A percentile compares a stretch with the other conserved stretches of the same genome.
Conservation (phyloP, 2,329 filamentous ascomycete genomes). For the Claviceps sp. region DNA sequence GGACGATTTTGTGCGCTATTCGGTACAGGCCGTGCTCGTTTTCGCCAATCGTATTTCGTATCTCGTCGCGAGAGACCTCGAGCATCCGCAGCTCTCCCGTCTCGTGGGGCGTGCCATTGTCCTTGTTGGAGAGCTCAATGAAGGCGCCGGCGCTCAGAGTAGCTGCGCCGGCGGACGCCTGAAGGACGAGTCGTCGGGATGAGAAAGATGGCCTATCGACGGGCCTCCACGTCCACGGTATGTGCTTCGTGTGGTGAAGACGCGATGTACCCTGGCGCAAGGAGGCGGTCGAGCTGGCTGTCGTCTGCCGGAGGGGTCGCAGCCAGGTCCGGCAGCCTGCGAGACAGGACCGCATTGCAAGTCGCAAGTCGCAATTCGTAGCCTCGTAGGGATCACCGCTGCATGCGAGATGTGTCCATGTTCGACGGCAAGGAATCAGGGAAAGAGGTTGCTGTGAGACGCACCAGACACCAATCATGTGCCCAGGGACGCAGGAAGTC, state of each 20-base stretch:
- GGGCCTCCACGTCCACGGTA: constrained; percentile 12
- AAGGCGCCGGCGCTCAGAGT: constrained; percentile 42
- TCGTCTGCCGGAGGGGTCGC: constrained; percentile 21
- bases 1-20: constrained; percentile 43
- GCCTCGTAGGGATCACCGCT: constrained; percentile 2
- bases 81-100: constrained; percentile 83
- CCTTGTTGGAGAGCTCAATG: constrained; percentile 41
- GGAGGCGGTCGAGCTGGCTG: constrained; percentile 10
- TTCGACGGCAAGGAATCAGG: constrained; percentile 1
- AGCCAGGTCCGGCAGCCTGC: constrained; percentile 30
- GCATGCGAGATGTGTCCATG: constrained; percentile 8
- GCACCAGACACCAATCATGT: not conserved
- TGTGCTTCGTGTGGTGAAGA: constrained; percentile 12
- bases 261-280: constrained; percentile 14
- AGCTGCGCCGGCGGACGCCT: constrained; percentile 26
- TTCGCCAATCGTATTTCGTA: constrained; percentile 53
- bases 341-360: constrained; percentile 33
- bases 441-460: not conserved
- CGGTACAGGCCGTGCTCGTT: constrained; percentile 46
- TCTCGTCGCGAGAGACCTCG: constrained; percentile 63
- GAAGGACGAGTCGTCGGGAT: constrained; percentile 18
- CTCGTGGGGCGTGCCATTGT: constrained; percentile 34
- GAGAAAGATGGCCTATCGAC: not conserved
- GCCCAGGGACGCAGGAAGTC: not conserved
- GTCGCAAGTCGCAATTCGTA: constrained; percentile 9